phyloP scores from a whole-genome alignment of 208 protist genomes.

The Acanthamoeba comandoni region DNA sequence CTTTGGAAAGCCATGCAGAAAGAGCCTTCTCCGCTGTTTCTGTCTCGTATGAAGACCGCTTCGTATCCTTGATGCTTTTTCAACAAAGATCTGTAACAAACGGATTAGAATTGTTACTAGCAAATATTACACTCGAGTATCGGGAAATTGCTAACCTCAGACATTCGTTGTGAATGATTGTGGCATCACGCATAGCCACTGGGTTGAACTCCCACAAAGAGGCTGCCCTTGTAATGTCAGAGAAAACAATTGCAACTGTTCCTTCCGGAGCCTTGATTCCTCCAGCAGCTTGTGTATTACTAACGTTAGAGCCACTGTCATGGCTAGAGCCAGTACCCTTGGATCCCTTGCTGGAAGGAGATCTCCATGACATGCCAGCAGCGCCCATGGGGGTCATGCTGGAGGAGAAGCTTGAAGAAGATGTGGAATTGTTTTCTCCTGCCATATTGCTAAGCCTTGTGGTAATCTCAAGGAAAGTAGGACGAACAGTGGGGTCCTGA shows the following conservation, averaged over 20 bases:
- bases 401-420: conserved; percentile 5
- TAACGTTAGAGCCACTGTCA: no score
- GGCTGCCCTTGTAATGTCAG: background rate
- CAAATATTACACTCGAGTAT: no score
- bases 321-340: background rate
- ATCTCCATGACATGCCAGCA: no score
- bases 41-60: conserved; percentile 43
- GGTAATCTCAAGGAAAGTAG: conserved; percentile 64
- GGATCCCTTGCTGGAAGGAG: background rate
- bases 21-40: conserved; percentile 59
- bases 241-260: background rate
- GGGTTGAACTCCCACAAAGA: background rate
- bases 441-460: conserved; percentile 21
- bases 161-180: background rate
- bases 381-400: background rate
- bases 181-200: background rate
- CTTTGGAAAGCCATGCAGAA: conserved; percentile 73
- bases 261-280: background rate
- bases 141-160: background rate
- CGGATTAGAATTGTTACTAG: no score
- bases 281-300: no score
- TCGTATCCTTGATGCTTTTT: conserved; percentile 28
- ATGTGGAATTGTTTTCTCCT: background rate
- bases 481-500: background rate
- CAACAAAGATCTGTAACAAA: no score